Evolutionary conservation across 2,329 filamentous ascomycete species (phyloP).

Genomic region (Microcyclosporella mali): DNA sequence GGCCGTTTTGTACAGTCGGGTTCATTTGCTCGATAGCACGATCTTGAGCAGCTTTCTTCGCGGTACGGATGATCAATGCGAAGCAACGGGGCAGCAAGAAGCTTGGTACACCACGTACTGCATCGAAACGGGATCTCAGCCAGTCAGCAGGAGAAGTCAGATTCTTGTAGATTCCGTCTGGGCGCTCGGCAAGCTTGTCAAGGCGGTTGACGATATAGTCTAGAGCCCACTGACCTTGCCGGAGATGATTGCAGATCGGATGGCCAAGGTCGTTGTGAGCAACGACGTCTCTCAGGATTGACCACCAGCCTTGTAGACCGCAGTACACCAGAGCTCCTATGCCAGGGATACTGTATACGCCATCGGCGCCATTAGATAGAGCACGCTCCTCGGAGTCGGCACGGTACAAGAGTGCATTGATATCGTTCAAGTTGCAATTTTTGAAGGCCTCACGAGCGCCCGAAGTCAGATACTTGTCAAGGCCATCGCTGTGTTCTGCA

Average conservation of each 20-base stretch:
- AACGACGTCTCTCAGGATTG: conserved; percentile 76
- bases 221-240: conserved; percentile 84
- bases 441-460: conserved; percentile 74
- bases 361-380: conserved; percentile 70
- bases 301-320: conserved; percentile 98
- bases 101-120: conserved; percentile 75
- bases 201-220: conserved; percentile 80
- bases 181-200: conserved; percentile 57
- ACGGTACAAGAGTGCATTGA: conserved; percentile 88
- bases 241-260: conserved; percentile 85
- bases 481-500: conserved; percentile 72
- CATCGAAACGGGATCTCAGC: conserved; percentile 79
- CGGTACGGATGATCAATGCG: conserved; percentile 77
- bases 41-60: conserved; percentile 77
- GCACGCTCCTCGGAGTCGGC: conserved; percentile 86
- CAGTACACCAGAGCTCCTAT: conserved; percentile 85
- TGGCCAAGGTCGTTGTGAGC: conserved; percentile 86
- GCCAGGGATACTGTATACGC: conserved; percentile 81
- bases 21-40: conserved; percentile 73
- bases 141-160: conserved; percentile 65
- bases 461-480: conserved; percentile 81
- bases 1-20: conserved; percentile 68
- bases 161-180: conserved; percentile 50
- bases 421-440: conserved; percentile 67
- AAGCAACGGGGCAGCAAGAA: conserved; percentile 93